phyloP scores from a whole-genome alignment of 2,329 filamentous ascomycete species.

The Colletotrichum musicola region DNA sequence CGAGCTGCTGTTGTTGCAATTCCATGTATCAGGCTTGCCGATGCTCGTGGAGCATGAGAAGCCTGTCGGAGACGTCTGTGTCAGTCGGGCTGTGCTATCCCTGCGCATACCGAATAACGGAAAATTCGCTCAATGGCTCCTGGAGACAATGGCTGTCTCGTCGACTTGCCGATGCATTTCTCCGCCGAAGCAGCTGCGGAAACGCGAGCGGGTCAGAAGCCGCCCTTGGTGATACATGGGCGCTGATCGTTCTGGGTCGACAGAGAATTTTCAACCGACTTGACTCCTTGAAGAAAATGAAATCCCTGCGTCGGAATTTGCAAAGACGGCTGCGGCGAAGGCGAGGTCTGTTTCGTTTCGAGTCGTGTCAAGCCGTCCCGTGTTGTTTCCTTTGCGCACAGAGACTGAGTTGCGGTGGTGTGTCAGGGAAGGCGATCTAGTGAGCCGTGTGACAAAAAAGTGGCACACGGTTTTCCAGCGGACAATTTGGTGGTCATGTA shows the following conservation, averaged over 20 bases:
- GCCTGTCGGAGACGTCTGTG: not conserved
- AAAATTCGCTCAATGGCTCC: conserved; percentile 1
- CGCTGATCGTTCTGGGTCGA: conserved; percentile 3
- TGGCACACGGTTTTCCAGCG: not conserved
- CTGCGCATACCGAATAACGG: not conserved
- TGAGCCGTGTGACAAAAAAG: not conserved
- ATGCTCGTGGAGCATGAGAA: not conserved
- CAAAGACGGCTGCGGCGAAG: conserved; percentile 9
- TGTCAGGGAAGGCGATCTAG: conserved; percentile 12
- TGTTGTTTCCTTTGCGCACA: conserved; percentile 16
- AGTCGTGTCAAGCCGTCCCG: conserved; percentile 22
- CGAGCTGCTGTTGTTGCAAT: too few relatives aligned
- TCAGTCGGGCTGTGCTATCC: conserved; percentile 1
- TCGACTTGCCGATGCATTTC: conserved; percentile 4
- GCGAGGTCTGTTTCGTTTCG: conserved; percentile 23
- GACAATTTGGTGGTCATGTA: not conserved
- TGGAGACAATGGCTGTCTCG: conserved; percentile 27
- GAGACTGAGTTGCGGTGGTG: not conserved
- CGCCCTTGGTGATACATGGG: not conserved
- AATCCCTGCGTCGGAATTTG: not conserved
- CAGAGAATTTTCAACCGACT: not conserved
- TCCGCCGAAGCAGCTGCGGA: conserved; percentile 11
- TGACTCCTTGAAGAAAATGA: not conserved
- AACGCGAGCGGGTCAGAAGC: conserved; percentile 9
- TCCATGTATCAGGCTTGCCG: conserved; percentile 2